These are phyloP conservation scores for Mitragyna speciosa DNA, from an alignment of 257 asterid genomes.

Conservation along the genomic window DNA sequence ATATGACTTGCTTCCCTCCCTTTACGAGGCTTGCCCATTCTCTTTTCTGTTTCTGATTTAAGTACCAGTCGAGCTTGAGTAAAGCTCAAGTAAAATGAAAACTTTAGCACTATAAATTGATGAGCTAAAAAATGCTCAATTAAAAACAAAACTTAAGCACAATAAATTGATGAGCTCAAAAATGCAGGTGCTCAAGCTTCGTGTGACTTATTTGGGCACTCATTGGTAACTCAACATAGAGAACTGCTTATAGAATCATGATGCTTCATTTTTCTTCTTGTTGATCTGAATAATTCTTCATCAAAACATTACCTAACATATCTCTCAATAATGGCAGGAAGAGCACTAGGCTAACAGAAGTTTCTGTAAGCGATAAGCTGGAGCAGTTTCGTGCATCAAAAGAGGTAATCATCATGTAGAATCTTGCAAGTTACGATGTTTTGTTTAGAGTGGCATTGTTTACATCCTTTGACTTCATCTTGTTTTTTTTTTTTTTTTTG, in stretches of 20 bases:
- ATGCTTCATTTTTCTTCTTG: neutral
- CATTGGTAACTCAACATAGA: neutral
- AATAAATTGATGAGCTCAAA: neutral
- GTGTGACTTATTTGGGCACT: neutral
- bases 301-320: neutral
- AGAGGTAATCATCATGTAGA: slow-evolving; percentile 57
- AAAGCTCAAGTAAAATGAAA: too few relatives aligned
- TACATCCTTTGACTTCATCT: neutral
- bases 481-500: neutral
- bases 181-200: neutral
- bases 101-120: neutral
- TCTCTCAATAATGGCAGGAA: slow-evolving; percentile 43
- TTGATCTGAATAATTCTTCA: neutral
- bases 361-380: slow-evolving; percentile 88
- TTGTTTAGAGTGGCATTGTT: neutral
- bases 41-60: neutral
- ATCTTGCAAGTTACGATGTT: neutral
- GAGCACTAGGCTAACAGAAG: slow-evolving; percentile 62
- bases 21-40: neutral
- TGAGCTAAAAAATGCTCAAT: neutral
- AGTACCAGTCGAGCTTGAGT: neutral
- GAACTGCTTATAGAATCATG: neutral
- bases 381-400: slow-evolving; percentile 95
- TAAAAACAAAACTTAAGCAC: too few relatives aligned
- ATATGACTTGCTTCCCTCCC: neutral